These are phyloP conservation scores for Xylaria curta DNA, from an alignment of 495 filamentous ascomycete genomes.

Conservation along the genomic window DNA sequence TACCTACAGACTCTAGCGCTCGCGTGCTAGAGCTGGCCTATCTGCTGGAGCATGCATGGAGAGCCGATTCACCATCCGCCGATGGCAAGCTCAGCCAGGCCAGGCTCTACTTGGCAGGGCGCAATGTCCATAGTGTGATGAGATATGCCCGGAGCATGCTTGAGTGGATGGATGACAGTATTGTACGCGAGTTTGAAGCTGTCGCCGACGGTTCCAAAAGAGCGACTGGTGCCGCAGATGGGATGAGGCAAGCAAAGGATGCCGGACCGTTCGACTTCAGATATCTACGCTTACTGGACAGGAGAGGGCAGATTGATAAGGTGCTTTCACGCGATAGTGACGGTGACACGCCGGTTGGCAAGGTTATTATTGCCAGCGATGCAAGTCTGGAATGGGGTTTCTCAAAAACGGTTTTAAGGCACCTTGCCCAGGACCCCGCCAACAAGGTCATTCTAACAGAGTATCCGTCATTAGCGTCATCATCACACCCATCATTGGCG, in stretches of 20 bases:
- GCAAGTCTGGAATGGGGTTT: constrained; percentile 93
- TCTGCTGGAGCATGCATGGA: constrained; percentile 90
- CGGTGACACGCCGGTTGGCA: constrained; percentile 52
- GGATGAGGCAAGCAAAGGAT: constrained; percentile 46
- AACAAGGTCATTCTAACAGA: constrained; percentile 91
- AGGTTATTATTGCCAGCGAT: constrained; percentile 91
- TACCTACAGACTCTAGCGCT: constrained; percentile 94
- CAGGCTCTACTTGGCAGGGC: constrained; percentile 82
- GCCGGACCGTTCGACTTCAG: constrained; percentile 89
- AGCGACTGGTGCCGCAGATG: constrained; percentile 50
- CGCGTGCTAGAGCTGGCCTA: constrained; percentile 93
- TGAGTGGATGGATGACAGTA: constrained; percentile 98
- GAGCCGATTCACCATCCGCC: constrained; percentile 61
- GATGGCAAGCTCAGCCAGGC: constrained; percentile 70
- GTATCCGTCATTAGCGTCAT: constrained; percentile 49
- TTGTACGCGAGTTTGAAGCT: constrained; percentile 89
- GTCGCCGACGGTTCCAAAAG: constrained; percentile 61
- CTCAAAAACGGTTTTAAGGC: constrained; percentile 80
- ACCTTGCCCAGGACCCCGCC: constrained; percentile 72
- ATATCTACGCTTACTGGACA: constrained; percentile 80
- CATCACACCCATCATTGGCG: constrained; percentile 54
- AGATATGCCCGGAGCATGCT: constrained; percentile 91
- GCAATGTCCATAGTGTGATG: constrained; percentile 81
- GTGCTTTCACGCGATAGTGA: constrained; percentile 51
- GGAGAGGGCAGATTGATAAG: constrained; percentile 73